Conservation (phyloP, 768 basidiomycete species). For the Auriscalpium microsporum region DNA sequence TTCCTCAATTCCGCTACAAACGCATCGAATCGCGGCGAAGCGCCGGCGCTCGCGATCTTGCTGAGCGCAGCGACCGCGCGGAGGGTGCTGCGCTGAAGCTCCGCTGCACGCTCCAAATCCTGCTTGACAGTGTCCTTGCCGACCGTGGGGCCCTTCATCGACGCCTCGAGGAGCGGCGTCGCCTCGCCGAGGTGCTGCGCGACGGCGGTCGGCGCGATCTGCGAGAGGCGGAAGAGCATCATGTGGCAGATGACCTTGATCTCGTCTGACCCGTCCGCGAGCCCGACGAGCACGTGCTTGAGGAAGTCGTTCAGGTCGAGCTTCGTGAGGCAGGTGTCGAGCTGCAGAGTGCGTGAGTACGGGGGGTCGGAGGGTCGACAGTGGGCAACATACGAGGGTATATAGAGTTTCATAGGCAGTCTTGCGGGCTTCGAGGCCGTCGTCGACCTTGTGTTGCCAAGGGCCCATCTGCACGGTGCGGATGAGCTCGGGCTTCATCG, state of each 20-base stretch:
- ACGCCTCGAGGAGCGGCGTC: slow-evolving; percentile 75
- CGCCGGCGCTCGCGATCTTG: slow-evolving; percentile 58
- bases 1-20: slow-evolving; percentile 71
- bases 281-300: slow-evolving; percentile 68
- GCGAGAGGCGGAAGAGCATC: slow-evolving; percentile 86
- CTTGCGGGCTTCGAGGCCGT: slow-evolving; percentile 93
- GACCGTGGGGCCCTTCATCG: slow-evolving; percentile 81
- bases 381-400: slow-evolving; percentile 58
- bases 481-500: slow-evolving; percentile 69
- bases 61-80: slow-evolving; percentile 82
- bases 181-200: slow-evolving; percentile 78
- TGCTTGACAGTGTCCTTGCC: slow-evolving; percentile 97
- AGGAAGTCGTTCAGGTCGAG: slow-evolving; percentile 86
- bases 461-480: slow-evolving; percentile 95
- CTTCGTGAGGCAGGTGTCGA: slow-evolving; percentile 85
- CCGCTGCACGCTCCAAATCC: slow-evolving; percentile 78
- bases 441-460: slow-evolving; percentile 95
- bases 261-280: slow-evolving; percentile 88
- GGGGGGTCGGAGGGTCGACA: not conserved
- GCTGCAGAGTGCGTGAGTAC: slow-evolving; percentile 32
- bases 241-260: slow-evolving; percentile 96
- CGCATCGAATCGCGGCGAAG: slow-evolving; percentile 64
- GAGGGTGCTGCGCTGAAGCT: slow-evolving; percentile 85
- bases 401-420: slow-evolving; percentile 97
- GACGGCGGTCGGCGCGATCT: slow-evolving; percentile 77